phyloP scores from a whole-genome alignment of 106 monocot genomes.

The Phalaenopsis aphrodite region DNA sequence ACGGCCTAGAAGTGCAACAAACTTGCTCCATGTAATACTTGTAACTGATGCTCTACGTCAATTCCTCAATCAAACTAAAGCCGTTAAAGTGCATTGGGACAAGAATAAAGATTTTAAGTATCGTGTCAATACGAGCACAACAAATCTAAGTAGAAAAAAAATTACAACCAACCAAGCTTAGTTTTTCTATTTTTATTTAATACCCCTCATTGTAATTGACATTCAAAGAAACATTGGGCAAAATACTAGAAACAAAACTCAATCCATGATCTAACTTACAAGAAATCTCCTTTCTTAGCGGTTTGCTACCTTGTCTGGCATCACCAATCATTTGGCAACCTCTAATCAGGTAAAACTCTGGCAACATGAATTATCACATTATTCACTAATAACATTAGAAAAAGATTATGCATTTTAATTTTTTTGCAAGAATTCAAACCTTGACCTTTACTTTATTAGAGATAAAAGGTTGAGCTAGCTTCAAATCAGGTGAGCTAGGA shows the following conservation, averaged over 20 bases:
- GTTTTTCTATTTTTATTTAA: background rate
- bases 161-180: background rate
- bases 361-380: too few species aligned
- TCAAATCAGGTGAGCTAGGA: too few species aligned
- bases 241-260: background rate
- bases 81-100: background rate
- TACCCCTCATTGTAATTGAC: background rate
- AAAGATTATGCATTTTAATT: too few species aligned
- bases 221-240: background rate
- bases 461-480: too few species aligned
- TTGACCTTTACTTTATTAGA: too few species aligned
- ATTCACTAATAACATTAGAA: too few species aligned
- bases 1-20: background rate
- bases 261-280: background rate
- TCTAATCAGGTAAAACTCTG: too few species aligned
- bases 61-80: slow-evolving; percentile 1
- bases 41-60: background rate
- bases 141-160: background rate
- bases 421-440: too few species aligned
- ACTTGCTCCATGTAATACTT: background rate
- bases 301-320: too few species aligned
- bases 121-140: background rate
- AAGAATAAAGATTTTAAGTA: background rate
- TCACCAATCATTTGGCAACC: too few species aligned
- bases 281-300: too few species aligned